These are phyloP conservation scores for Calonectria honghensis DNA, from an alignment of 2,329 filamentous ascomycete genomes.

Conservation along the genomic window DNA sequence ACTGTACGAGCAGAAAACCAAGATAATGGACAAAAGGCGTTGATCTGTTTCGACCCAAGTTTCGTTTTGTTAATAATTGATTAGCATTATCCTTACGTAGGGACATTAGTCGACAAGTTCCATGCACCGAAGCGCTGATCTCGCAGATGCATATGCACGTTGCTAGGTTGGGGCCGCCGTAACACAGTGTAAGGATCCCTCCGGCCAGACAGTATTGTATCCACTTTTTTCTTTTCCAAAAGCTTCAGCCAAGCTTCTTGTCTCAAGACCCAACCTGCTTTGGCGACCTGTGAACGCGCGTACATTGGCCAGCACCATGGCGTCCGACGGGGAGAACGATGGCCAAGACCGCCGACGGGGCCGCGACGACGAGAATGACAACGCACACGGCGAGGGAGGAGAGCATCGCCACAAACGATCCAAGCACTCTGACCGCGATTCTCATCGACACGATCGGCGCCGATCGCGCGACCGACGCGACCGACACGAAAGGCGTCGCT, in stretches of 20 bases:
- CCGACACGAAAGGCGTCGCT: conserved; percentile 56
- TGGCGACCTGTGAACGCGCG: neutral
- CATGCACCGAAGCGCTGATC: conserved; percentile 18
- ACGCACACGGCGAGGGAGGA: conserved; percentile 40
- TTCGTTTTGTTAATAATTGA: conserved; percentile 21
- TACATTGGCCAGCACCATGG: conserved; percentile 49
- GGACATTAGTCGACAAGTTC: conserved; percentile 29
- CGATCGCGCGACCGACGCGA: conserved; percentile 56
- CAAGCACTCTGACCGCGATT: conserved; percentile 51
- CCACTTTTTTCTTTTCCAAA: conserved; percentile 34
- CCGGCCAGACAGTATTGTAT: neutral
- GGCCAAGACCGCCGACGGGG: conserved; percentile 43
- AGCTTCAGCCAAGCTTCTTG: conserved; percentile 21
- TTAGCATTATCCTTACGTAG: conserved; percentile 40
- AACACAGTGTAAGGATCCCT: conserved; percentile 25
- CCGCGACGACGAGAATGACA: conserved; percentile 48
- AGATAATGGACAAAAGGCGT: conserved; percentile 31
- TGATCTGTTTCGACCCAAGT: neutral
- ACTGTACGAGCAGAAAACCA: conserved; percentile 27
- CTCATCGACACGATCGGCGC: conserved; percentile 53
- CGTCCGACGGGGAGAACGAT: conserved; percentile 52
- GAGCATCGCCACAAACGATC: conserved; percentile 50
- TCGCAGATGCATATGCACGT: conserved; percentile 34
- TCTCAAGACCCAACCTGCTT: neutral
- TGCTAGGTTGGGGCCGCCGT: conserved; percentile 17